phyloP scores from a whole-genome alignment of 768 basidiomycete genomes.

The Rhizopogon vinicolor region DNA sequence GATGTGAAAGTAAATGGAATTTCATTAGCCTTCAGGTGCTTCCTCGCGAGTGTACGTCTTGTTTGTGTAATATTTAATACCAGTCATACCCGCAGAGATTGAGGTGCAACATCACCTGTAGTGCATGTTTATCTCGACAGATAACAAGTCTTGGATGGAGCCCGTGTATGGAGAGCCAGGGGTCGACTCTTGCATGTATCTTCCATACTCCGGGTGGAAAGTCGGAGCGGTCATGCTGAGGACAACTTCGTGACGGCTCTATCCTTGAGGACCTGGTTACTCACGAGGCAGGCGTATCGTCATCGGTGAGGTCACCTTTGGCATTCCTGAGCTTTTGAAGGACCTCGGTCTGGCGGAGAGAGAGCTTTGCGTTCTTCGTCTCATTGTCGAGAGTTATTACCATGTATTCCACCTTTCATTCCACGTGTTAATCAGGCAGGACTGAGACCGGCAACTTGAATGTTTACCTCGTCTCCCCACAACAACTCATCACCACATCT shows the following conservation, averaged over 20 bases:
- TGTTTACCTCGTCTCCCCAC: conserved; percentile 95
- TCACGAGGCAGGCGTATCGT: conserved; percentile 49
- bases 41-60: conserved; percentile 81
- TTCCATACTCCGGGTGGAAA: conserved; percentile 97
- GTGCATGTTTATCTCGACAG: conserved; percentile 93
- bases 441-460: not conserved
- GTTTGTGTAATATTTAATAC: conserved; percentile 4
- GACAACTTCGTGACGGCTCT: conserved; percentile 1
- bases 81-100: not conserved
- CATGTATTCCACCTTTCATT: conserved; percentile 87
- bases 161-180: conserved; percentile 95
- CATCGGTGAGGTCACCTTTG: conserved; percentile 59
- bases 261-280: conserved; percentile 18
- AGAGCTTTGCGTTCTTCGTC: conserved; percentile 77
- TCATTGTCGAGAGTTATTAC: conserved; percentile 81
- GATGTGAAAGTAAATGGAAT: conserved; percentile 90
- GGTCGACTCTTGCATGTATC: conserved; percentile 98
- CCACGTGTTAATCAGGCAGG: not conserved
- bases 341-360: conserved; percentile 92
- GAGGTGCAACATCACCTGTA: conserved; percentile 53
- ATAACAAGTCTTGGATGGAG: conserved; percentile 76
- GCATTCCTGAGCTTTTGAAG: conserved; percentile 70
- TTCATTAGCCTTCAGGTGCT: conserved; percentile 81
- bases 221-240: conserved; percentile 71
- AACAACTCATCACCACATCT: conserved; percentile 86